These are phyloP conservation scores for Malassezia yamatoensis DNA, from an alignment of 1,284 basidiomycete species.

Conservation along the genomic window DNA sequence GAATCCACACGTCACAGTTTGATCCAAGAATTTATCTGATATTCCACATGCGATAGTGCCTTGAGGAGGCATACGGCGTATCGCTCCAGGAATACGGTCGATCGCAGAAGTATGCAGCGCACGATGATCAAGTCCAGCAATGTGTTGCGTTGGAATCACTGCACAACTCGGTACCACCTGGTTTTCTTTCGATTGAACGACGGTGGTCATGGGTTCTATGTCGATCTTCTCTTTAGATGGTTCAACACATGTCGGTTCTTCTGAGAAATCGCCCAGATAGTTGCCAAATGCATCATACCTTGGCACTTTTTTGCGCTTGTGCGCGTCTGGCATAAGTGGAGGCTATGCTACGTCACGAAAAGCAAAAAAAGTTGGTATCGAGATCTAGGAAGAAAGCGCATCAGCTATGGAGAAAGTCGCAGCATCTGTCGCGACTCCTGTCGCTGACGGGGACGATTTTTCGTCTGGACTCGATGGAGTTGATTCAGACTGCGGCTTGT, in stretches of 20 bases:
- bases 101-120: no score
- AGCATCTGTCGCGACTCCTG: background rate
- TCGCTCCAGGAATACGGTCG: background rate
- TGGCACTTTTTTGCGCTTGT: conserved; percentile 10
- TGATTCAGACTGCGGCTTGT: background rate
- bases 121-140: no score
- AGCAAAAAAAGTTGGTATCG: conserved; percentile 12
- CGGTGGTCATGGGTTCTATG: no score
- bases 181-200: no score
- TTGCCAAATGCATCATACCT: conserved; percentile 17
- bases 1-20: conserved; percentile 1
- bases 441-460: background rate
- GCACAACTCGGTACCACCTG: no score
- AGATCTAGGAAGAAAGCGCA: conserved; percentile 1
- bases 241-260: background rate
- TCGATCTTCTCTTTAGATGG: no score
- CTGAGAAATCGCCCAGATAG: conserved; percentile 14
- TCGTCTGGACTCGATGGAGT: background rate
- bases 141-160: no score
- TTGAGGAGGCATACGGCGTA: background rate
- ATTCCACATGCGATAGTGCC: conserved; percentile 3
- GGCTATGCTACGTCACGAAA: background rate
- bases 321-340: conserved; percentile 9
- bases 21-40: background rate
- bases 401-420: conserved; percentile 2